These are phyloP conservation scores for Pichia sp. DNA, from an alignment of 1,139 yeast species.

Conservation along the genomic window DNA sequence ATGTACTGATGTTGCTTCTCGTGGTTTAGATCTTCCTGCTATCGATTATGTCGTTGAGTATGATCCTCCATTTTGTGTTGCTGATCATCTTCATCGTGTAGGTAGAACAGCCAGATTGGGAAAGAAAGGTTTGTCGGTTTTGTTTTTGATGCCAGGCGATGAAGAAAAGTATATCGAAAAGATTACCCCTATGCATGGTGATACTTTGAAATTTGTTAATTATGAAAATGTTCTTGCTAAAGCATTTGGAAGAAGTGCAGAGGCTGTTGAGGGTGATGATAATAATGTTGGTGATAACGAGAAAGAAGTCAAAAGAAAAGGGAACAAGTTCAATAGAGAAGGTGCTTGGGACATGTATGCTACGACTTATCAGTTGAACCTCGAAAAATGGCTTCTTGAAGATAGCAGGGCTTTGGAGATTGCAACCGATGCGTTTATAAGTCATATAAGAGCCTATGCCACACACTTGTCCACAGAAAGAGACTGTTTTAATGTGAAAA, in stretches of 20 bases:
- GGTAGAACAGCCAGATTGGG: conserved; percentile 99
- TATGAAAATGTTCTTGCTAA: conserved; percentile 51
- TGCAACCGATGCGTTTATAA: conserved; percentile 63
- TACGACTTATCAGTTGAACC: conserved; percentile 89
- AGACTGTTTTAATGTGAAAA: conserved; percentile 70
- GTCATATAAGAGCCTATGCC: conserved; percentile 94
- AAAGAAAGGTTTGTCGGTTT: conserved; percentile 65
- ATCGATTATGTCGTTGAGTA: conserved; percentile 95
- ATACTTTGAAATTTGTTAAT: conserved; percentile 44
- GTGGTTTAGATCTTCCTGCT: conserved; percentile 94
- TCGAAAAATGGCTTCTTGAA: conserved; percentile 83
- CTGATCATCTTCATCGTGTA: conserved; percentile 87
- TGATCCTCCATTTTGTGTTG: conserved; percentile 87
- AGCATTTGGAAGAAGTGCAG: conserved; percentile 55
- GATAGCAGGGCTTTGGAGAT: conserved; percentile 54
- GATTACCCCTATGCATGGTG: conserved; percentile 60
- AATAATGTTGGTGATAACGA: conserved; percentile 28
- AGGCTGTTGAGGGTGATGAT: conserved; percentile 26
- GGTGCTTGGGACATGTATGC: conserved; percentile 88
- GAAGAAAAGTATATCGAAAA: conserved; percentile 79
- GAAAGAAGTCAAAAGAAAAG: conserved; percentile 31
- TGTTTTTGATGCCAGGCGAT: conserved; percentile 79
- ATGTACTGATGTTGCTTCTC: conserved; percentile 90
- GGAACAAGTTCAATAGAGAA: conserved; percentile 31
- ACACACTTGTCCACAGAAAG: conserved; percentile 85